Conservation (phyloP, 352 stramenopile species). For the Globisporangium megalacanthum region DNA sequence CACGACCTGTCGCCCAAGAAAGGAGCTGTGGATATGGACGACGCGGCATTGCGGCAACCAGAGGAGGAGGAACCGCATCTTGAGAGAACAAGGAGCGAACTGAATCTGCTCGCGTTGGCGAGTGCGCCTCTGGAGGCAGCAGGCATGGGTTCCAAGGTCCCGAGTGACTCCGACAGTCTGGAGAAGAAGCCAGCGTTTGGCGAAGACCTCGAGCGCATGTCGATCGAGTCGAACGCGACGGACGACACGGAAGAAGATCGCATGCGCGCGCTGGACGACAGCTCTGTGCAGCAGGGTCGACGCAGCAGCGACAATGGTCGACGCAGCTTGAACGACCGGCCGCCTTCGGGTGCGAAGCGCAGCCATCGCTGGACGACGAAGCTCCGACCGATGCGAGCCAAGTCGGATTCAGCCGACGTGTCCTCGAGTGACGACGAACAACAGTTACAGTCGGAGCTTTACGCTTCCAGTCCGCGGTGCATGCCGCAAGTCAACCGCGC, state of each 20-base stretch:
- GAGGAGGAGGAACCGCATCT: not conserved
- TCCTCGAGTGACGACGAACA: conserved; percentile 14
- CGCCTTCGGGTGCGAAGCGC: not conserved
- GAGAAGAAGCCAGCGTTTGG: not conserved
- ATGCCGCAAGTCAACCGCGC: conserved; percentile 4
- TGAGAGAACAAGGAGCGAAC: not conserved
- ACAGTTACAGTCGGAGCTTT: not conserved
- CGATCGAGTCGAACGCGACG: conserved; percentile 21
- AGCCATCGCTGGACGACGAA: not conserved
- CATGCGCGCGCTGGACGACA: conserved; percentile 5
- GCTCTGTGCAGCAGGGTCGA: too few relatives aligned
- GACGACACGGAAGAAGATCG: conserved; percentile 27
- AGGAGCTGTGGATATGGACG: not conserved
- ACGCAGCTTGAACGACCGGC: not conserved
- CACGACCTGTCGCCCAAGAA: not conserved
- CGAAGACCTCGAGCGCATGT: conserved; percentile 9
- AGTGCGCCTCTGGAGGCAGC: not conserved
- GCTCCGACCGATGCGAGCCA: not conserved
- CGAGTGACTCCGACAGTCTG: not conserved
- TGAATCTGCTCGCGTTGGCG: not conserved
- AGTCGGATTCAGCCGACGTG: not conserved
- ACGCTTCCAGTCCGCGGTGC: conserved; percentile 7
- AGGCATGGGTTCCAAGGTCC: not conserved
- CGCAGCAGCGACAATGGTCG: not conserved
- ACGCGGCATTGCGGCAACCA: not conserved